Evolutionary conservation across 108 stramenopile genomes (phyloP).

Genomic region (Licmophora abbreviata): DNA sequence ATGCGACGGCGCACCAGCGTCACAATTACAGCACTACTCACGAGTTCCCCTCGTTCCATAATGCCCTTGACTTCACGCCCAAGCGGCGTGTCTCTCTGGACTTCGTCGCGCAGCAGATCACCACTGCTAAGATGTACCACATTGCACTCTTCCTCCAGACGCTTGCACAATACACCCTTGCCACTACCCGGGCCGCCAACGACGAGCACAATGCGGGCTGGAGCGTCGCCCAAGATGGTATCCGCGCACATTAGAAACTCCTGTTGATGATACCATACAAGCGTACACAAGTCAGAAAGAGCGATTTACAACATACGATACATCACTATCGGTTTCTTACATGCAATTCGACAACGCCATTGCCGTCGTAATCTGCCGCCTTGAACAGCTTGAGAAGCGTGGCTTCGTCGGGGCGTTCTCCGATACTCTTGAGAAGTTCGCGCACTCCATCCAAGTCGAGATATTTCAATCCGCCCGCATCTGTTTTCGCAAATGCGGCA

Average conservation of each 20-base stretch:
- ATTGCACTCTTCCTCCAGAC: slow-evolving; percentile 60
- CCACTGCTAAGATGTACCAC: slow-evolving; percentile 87
- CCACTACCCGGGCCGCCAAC: slow-evolving; percentile 91
- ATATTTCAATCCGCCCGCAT: slow-evolving; percentile 6
- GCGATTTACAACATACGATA: neutral
- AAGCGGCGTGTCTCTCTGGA: slow-evolving; percentile 56
- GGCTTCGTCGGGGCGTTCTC: slow-evolving; percentile 32
- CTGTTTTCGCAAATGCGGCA: slow-evolving; percentile 35
- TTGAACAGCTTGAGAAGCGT: slow-evolving; percentile 19
- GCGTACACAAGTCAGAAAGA: too few species aligned
- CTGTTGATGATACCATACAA: neutral
- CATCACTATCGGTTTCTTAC: too few species aligned
- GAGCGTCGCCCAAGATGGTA: slow-evolving; percentile 40
- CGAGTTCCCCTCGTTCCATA: slow-evolving; percentile 77
- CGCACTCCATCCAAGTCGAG: slow-evolving; percentile 51
- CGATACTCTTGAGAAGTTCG: slow-evolving; percentile 24
- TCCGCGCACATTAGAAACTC: slow-evolving; percentile 37
- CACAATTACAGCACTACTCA: slow-evolving; percentile 63
- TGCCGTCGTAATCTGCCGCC: slow-evolving; percentile 24
- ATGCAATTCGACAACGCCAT: slow-evolving; percentile 21
- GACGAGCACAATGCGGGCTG: slow-evolving; percentile 76
- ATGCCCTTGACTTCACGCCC: slow-evolving; percentile 72
- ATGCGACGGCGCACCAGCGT: slow-evolving; percentile 71
- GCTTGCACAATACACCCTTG: slow-evolving; percentile 74
- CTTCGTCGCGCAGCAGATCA: slow-evolving; percentile 84